These are phyloP conservation scores for Penicillium taxi DNA, from an alignment of 495 filamentous ascomycete species.

Conservation along the genomic window DNA sequence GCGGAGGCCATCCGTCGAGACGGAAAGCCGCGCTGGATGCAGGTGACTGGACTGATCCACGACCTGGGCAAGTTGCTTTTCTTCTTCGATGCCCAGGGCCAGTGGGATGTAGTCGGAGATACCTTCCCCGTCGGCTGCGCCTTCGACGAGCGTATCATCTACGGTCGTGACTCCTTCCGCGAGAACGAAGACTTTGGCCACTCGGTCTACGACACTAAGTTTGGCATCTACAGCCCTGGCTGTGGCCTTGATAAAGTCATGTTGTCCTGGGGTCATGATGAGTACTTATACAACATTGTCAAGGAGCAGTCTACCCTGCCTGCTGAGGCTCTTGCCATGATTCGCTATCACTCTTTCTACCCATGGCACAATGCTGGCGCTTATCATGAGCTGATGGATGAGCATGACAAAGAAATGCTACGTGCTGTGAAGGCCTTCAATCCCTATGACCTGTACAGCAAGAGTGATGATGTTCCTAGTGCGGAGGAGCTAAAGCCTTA, in stretches of 20 bases:
- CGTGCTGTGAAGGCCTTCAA: slow-evolving; percentile 80
- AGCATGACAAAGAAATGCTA: slow-evolving; percentile 69
- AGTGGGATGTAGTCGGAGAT: slow-evolving; percentile 91
- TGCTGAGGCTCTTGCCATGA: slow-evolving; percentile 77
- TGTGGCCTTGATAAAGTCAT: slow-evolving; percentile 79
- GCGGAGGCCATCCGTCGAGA: slow-evolving; percentile 83
- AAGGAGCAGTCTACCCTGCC: slow-evolving; percentile 72
- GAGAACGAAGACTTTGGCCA: slow-evolving; percentile 62
- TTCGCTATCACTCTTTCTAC: slow-evolving; percentile 85
- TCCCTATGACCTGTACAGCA: slow-evolving; percentile 86
- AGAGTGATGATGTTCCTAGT: slow-evolving; percentile 72
- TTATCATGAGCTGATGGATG: slow-evolving; percentile 72
- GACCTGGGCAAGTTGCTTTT: slow-evolving; percentile 83
- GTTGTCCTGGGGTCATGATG: slow-evolving; percentile 88
- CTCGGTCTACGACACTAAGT: slow-evolving; percentile 57
- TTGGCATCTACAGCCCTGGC: slow-evolving; percentile 69
- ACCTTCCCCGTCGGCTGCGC: slow-evolving; percentile 86
- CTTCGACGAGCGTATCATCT: slow-evolving; percentile 71
- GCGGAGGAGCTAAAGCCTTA: slow-evolving; percentile 66
- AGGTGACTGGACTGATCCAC: slow-evolving; percentile 80
- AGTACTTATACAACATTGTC: slow-evolving; percentile 80
- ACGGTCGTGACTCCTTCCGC: slow-evolving; percentile 60
- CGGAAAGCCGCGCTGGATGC: slow-evolving; percentile 90
- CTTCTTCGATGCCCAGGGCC: slow-evolving; percentile 72
- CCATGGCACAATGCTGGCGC: slow-evolving; percentile 78